phyloP scores from a whole-genome alignment of 1,284 basidiomycete species.

The Peniophora sp. region DNA sequence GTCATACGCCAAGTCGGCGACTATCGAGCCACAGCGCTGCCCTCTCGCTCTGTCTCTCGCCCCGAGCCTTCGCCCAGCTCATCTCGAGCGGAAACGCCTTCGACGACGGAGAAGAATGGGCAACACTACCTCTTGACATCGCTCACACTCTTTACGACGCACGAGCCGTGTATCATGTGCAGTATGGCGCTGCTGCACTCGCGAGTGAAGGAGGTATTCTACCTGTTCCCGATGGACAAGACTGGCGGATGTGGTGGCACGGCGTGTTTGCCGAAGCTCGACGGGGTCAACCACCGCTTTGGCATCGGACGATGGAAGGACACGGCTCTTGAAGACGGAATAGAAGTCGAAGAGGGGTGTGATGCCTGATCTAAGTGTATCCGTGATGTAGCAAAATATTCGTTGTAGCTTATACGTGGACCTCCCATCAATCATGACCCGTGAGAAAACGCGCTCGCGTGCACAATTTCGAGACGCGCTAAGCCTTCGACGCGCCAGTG shows the following conservation, averaged over 20 bases:
- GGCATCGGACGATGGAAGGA: conserved; percentile 55
- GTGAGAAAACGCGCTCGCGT: too few species aligned
- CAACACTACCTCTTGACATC: conserved; percentile 82
- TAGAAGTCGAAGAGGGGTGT: too few species aligned
- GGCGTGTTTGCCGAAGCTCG: conserved; percentile 64
- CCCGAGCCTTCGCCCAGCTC: conserved; percentile 10
- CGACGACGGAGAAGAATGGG: conserved; percentile 38
- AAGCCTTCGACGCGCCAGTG: too few species aligned
- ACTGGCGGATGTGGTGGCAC: conserved; percentile 72
- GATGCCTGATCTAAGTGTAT: too few species aligned
- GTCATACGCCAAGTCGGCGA: conserved; percentile 63
- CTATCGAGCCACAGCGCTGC: conserved; percentile 24
- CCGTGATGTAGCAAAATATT: too few species aligned
- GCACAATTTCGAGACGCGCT: too few species aligned
- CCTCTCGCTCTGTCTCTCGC: conserved; percentile 1
- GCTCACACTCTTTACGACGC: conserved; percentile 77
- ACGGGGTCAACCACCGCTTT: conserved; percentile 80
- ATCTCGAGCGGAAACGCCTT: neutral
- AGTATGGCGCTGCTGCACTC: conserved; percentile 91
- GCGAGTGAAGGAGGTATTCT: conserved; percentile 79
- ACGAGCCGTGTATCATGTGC: conserved; percentile 96
- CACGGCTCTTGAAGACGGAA: too few species aligned
- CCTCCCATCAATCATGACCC: too few species aligned
- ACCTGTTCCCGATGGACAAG: conserved; percentile 58
- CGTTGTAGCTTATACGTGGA: too few species aligned